Evolutionary conservation across 768 basidiomycete species (phyloP).

Genomic region (Trametes maxima): DNA sequence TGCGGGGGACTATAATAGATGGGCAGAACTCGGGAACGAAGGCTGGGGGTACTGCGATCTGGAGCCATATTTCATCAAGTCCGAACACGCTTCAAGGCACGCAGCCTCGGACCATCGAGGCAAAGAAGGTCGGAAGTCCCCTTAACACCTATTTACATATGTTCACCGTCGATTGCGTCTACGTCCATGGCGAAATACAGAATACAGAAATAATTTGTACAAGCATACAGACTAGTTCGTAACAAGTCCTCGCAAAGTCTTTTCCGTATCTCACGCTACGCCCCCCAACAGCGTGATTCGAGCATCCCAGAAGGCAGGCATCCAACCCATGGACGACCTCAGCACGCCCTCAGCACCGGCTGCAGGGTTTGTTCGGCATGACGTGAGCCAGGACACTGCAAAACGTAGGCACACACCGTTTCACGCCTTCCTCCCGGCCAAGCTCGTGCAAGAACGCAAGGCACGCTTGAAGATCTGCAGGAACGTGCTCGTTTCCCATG

Average conservation of each 20-base stretch:
- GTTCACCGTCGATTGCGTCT: not conserved
- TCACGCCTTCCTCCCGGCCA: conserved; percentile 24
- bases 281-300: conserved; percentile 1
- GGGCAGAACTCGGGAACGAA: conserved; percentile 32
- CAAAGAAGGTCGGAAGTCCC: not conserved
- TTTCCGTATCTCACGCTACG: not conserved
- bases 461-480: conserved; percentile 27
- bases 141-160: not conserved
- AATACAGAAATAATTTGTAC: conserved; percentile 6
- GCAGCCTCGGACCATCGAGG: conserved; percentile 1
- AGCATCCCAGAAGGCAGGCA: conserved; percentile 21
- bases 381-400: conserved; percentile 23
- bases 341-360: conserved; percentile 23
- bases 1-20: conserved; percentile 36
- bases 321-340: conserved; percentile 20
- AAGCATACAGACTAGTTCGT: conserved; percentile 8
- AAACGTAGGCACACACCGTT: conserved; percentile 23
- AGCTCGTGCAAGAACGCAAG: conserved; percentile 3
- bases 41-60: conserved; percentile 42
- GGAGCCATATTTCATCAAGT: conserved; percentile 39
- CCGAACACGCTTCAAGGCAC: conserved; percentile 25
- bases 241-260: not conserved
- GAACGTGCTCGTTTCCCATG: conserved; percentile 14
- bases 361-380: conserved; percentile 15
- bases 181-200: conserved; percentile 22